A percentile compares a stretch with the other conserved stretches of the same genome.
Evolutionary conservation across 345 rosid genomes (phyloP).

Genomic region (Gossypium bickii): DNA sequence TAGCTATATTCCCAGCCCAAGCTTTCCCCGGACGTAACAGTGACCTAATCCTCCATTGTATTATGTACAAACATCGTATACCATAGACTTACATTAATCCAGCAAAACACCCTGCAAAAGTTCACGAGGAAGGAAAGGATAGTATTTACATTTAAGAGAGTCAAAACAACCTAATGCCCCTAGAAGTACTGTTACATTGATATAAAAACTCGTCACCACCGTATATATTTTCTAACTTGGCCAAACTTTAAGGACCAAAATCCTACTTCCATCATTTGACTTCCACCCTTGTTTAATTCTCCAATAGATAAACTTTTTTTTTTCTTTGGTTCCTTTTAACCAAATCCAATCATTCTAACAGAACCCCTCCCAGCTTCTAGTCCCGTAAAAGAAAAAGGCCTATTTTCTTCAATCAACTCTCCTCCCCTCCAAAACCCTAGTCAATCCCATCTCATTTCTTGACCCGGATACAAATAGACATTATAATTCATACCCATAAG

Average conservation of each 20-base stretch:
- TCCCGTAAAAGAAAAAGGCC: not conserved
- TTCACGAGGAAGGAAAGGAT: not conserved
- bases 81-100: not conserved
- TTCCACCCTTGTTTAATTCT: not conserved
- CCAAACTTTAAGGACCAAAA: not conserved
- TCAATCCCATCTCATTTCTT: not conserved
- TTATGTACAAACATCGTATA: not conserved
- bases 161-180: not conserved
- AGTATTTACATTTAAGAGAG: not conserved
- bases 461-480: not conserved
- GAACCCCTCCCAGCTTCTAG: not conserved
- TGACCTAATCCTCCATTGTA: not conserved
- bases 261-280: slow-evolving; percentile 3
- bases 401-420: not conserved
- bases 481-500: not conserved
- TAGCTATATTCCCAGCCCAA: not conserved
- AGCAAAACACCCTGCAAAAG: not conserved
- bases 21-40: not conserved
- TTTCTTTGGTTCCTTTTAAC: not conserved
- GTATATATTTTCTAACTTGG: not conserved
- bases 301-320: not conserved
- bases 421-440: not conserved
- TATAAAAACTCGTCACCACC: not conserved
- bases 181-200: not conserved
- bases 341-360: not conserved